phyloP scores from a whole-genome alignment of 345 rosid species.

The Theobroma cacao region DNA sequence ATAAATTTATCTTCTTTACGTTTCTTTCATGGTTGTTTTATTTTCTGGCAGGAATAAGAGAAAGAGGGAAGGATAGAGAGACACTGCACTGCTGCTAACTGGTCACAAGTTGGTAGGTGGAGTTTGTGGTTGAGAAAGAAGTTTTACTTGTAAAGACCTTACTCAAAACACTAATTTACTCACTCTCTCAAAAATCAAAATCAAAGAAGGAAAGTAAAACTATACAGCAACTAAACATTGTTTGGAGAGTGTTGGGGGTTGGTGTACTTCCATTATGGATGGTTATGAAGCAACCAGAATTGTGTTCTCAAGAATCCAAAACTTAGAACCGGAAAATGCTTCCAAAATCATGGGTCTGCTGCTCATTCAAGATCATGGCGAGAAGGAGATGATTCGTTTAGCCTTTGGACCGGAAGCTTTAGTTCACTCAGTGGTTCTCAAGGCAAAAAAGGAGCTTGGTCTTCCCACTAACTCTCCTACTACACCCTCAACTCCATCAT shows the following conservation, averaged over 20 bases:
- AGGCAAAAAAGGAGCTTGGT: constrained; percentile 70
- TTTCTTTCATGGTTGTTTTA: constrained; percentile 12
- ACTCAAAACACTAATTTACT: constrained; percentile 6
- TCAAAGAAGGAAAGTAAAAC: constrained; percentile 22
- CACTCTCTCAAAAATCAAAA: constrained; percentile 21
- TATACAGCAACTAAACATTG: constrained; percentile 32
- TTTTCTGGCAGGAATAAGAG: constrained; percentile 49
- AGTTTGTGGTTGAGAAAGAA: constrained; percentile 54
- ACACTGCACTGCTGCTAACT: constrained; percentile 23
- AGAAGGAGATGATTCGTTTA: constrained; percentile 88
- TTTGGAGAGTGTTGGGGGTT: constrained; percentile 15
- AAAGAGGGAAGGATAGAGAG: constrained; percentile 19
- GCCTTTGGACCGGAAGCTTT: constrained; percentile 88
- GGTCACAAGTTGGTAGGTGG: constrained; percentile 41
- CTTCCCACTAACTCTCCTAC: constrained; percentile 46
- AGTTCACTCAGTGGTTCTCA: constrained; percentile 65
- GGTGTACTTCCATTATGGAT: constrained; percentile 60
- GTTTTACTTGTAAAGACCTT: constrained; percentile 34
- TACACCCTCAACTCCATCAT: constrained; percentile 44
- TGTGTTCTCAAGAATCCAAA: constrained; percentile 82
- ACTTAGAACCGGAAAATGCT: constrained; percentile 79
- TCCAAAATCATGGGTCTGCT: constrained; percentile 94
- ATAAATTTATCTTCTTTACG: constrained; percentile 3
- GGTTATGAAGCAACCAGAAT: constrained; percentile 85
- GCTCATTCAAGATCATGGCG: constrained; percentile 90